Conservation (phyloP, 768 basidiomycete species). For the Clavulina sp. region DNA sequence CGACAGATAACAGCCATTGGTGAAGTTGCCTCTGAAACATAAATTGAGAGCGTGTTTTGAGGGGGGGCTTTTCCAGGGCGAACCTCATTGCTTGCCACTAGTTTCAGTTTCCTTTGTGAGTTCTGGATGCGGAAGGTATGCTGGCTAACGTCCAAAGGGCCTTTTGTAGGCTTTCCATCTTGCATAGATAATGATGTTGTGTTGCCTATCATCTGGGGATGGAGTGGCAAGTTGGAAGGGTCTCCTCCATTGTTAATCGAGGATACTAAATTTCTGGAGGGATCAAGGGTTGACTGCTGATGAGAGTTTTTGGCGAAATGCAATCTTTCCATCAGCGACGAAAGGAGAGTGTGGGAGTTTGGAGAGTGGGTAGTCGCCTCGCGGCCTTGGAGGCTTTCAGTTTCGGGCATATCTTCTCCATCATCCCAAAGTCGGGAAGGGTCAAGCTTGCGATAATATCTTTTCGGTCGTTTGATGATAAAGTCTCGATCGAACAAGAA, state of each 20-base stretch:
- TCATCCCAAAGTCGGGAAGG: neutral
- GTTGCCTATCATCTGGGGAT: no score
- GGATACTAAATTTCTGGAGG: no score
- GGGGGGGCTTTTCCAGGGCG: constrained; percentile 10
- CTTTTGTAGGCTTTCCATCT: constrained; percentile 31
- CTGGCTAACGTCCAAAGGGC: constrained; percentile 56
- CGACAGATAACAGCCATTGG: constrained; percentile 87
- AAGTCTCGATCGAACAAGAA: constrained; percentile 86
- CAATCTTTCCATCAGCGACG: no score
- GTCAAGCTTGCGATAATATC: constrained; percentile 49
- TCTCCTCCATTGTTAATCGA: no score
- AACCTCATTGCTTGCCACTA: constrained; percentile 78
- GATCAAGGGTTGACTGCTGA: no score
- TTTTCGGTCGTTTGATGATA: constrained; percentile 71
- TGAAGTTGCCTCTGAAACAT: constrained; percentile 69
- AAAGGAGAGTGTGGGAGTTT: neutral
- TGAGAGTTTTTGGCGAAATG: no score
- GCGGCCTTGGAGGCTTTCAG: neutral
- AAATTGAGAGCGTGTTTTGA: neutral
- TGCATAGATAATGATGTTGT: no score
- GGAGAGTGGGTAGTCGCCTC: neutral
- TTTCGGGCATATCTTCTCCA: neutral
- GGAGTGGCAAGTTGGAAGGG: no score
- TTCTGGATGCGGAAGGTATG: constrained; percentile 93
- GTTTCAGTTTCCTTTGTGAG: constrained; percentile 72